Conservation (phyloP, 2,329 filamentous ascomycete species). For the Hymenoscyphus linearis region DNA sequence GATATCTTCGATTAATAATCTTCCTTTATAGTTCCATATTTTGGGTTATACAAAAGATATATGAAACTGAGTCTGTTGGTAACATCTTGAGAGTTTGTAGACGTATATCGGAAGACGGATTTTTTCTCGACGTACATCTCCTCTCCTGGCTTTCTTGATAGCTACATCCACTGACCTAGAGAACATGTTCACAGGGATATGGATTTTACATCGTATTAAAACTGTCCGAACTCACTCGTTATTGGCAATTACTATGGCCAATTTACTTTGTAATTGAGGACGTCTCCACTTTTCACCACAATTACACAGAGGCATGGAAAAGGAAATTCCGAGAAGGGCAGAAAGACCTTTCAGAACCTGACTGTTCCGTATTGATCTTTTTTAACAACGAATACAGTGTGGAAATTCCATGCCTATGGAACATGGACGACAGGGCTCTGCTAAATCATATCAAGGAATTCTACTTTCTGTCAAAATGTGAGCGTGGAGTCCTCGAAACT, state of each 20-base stretch:
- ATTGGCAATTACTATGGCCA: neutral
- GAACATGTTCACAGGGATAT: neutral
- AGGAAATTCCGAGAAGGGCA: neutral
- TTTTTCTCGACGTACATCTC: too few species aligned
- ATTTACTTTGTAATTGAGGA: neutral
- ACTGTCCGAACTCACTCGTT: neutral
- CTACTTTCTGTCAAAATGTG: neutral
- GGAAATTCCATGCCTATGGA: neutral
- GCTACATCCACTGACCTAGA: too few species aligned
- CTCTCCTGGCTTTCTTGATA: too few species aligned
- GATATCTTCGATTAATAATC: too few species aligned
- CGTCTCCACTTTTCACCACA: neutral
- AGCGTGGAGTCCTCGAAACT: neutral
- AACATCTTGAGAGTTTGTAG: too few species aligned
- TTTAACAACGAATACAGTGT: neutral
- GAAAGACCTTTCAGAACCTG: neutral
- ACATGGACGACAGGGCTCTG: neutral
- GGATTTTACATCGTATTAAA: neutral
- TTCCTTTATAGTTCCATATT: too few species aligned
- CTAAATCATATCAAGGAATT: neutral
- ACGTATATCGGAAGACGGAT: too few species aligned
- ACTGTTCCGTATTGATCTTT: neutral
- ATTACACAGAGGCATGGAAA: neutral
- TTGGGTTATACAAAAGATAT: neutral
- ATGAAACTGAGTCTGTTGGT: neutral